Base-by-base conservation (phyloP, 2,329 filamentous ascomycete species). In the Calonectria pseudoreteaudii region DNA sequence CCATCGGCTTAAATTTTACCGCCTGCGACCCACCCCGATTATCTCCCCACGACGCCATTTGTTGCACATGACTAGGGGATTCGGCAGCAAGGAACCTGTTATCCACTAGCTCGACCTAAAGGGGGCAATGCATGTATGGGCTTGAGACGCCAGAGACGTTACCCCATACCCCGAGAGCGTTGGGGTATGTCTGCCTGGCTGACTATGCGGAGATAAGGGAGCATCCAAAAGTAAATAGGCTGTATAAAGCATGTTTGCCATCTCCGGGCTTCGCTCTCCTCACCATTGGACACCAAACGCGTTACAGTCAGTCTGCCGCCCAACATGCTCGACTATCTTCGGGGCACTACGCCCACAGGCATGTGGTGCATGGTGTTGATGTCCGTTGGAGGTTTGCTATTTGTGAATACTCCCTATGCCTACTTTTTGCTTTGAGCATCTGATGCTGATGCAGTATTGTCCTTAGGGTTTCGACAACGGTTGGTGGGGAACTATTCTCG, bases 1-100 rank as follows among this genome's bases (percentile, higher is more conserved):
- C 56, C 38, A 41, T 62, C 56, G 56, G 56, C 56, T 62, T 36
- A 62, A n/a, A 28, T 62, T 62, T 62, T 62, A 62, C 56, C 56
- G 56, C 56, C 36, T 38, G 56, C 16, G 56, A 62, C 56, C 56
- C 56, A 62, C 56, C 23, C 56, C 34, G 23, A 62, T 41, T 62
- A 62, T 62, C 34, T 62, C 34, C 36, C 23, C 56, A 10, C 36
- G 56, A 41, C 56, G 56, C 56, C 26, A 62, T 62, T 62, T 41
- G 56, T 16, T 26, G 56, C 34, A 62, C 34, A 62, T 62, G 56
- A 62, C 56, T 62, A 38, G 56, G 56, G 16, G 30, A 62, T 28
- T 28, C 56, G 36, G 34, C 16, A 41, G 36, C 56, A 20, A 41
- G 56, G 56, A 62, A 62, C 41, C 56, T 62, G 56, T 62, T 62